phyloP scores from a whole-genome alignment of 163 green algal species.

The Trebouxiophyceae sp. region DNA sequence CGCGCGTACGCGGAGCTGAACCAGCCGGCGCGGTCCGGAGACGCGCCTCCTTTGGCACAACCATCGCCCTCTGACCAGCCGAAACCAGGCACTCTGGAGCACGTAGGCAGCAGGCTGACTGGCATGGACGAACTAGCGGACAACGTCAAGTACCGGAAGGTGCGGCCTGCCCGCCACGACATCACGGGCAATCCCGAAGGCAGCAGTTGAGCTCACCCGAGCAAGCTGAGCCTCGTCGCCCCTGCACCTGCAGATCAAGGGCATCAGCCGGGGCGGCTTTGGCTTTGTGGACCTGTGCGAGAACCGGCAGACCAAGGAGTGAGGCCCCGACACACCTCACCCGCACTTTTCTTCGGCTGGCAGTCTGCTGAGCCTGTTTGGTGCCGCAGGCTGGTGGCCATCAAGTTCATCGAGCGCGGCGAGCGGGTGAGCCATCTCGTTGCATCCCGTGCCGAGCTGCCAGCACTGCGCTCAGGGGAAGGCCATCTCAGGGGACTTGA shows the following conservation, averaged over 20 bases:
- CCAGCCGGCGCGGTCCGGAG: too few species aligned
- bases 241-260: not conserved
- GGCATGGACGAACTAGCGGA: too few species aligned
- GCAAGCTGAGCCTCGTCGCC: not conserved
- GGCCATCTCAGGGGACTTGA: too few species aligned
- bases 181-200: too few species aligned
- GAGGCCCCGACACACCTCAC: not conserved
- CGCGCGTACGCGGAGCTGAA: too few species aligned
- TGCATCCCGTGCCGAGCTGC: too few species aligned
- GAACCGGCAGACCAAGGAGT: not conserved
- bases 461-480: too few species aligned
- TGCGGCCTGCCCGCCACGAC: not conserved
- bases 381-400: not conserved
- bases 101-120: too few species aligned
- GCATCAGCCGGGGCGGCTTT: not conserved
- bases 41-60: too few species aligned
- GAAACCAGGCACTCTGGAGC: too few species aligned
- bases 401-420: constrained; percentile 4
- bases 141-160: not conserved
- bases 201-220: too few species aligned
- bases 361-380: not conserved
- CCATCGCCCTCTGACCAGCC: too few species aligned
- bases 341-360: not conserved
- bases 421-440: not conserved
- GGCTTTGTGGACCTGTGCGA: not conserved